Conservation (phyloP, 306 rosid genomes). For the Dryas drummondii region DNA sequence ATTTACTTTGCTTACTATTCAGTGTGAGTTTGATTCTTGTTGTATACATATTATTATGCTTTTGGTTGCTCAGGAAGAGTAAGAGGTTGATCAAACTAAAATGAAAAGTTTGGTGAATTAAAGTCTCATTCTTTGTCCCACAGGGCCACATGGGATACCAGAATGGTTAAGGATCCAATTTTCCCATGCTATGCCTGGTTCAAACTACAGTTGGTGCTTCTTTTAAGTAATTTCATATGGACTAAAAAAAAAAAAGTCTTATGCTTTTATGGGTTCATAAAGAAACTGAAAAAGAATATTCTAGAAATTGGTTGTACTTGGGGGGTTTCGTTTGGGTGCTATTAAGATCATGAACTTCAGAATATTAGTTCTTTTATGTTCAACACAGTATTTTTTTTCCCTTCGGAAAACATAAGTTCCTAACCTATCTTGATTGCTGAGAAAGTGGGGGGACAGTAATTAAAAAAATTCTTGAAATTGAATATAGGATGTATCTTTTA, state of each 20-base stretch:
- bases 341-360: not conserved
- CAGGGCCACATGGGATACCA: not conserved
- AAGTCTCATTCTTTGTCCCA: not conserved
- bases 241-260: not conserved
- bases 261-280: not conserved
- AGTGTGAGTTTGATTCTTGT: conserved; percentile 3
- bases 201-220: not conserved
- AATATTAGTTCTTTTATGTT: not conserved
- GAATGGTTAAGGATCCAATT: not conserved
- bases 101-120: not conserved
- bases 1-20: not conserved
- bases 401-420: not conserved
- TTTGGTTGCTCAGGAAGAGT: not conserved
- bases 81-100: not conserved
- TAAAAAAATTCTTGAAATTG: not conserved
- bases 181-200: not conserved
- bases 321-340: too few species aligned
- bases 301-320: not conserved
- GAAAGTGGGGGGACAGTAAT: too few species aligned
- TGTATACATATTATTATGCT: not conserved
- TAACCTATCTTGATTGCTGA: too few species aligned
- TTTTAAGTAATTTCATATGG: not conserved
- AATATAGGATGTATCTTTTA: not conserved
- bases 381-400: not conserved
- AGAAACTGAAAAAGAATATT: not conserved